Conservation (phyloP, 805 yeast genomes). For the Candida quercuum region DNA sequence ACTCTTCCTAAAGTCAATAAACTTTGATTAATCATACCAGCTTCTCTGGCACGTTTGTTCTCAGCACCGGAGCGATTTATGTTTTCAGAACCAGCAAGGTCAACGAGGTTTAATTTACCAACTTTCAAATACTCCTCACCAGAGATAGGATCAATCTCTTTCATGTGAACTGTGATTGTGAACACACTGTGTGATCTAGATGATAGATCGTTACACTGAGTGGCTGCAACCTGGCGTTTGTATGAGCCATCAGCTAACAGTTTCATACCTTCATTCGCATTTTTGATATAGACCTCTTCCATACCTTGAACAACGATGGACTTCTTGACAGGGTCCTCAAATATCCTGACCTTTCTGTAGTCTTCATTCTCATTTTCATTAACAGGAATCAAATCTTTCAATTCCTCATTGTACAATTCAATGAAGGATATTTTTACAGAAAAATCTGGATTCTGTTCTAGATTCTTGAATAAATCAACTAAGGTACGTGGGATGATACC, state of each 20-base stretch:
- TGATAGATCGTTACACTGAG: conserved; percentile 70
- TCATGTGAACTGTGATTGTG: conserved; percentile 58
- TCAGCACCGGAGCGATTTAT: conserved; percentile 80
- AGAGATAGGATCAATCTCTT: conserved; percentile 39
- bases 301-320: conserved; percentile 51
- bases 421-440: conserved; percentile 69
- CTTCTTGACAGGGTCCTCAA: conserved; percentile 40
- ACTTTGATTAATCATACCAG: conserved; percentile 86
- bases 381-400: conserved; percentile 52
- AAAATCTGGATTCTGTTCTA: conserved; percentile 43
- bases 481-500: conserved; percentile 62
- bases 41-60: conserved; percentile 81
- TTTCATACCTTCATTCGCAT: conserved; percentile 46
- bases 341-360: conserved; percentile 45
- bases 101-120: conserved; percentile 82
- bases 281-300: conserved; percentile 45
- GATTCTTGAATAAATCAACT: conserved; percentile 45
- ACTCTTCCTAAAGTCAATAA: conserved; percentile 82
- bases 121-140: conserved; percentile 45
- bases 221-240: conserved; percentile 69
- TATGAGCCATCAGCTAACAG: conserved; percentile 51
- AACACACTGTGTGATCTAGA: conserved; percentile 80
- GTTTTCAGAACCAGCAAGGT: conserved; percentile 90
- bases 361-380: conserved; percentile 29
- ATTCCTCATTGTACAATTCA: conserved; percentile 79